Evolutionary conservation across 352 stramenopile species (phyloP), one percentile per base, ranked within the genome.

Genomic region (Saprolegnia diclina): DNA sequence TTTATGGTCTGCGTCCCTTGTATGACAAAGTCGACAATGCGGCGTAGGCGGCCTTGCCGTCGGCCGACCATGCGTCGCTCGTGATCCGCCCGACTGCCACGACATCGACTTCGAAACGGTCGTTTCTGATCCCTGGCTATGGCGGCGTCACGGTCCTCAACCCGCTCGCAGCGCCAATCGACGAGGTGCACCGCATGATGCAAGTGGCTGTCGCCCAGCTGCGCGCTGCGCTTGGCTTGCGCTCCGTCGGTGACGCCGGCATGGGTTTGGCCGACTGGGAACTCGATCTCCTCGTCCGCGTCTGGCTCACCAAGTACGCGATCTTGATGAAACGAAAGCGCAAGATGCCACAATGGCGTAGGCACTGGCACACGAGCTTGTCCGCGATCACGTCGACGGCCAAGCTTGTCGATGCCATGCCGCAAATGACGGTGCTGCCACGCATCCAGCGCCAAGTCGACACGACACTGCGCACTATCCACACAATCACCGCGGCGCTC

Each of bases 191-290:
- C 62, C 77, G 81, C 1, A 63, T 87, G n/a, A 87, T 92, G 79
- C 78, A 80, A n/a, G 71, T 82, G 18, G 91, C 91, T 61, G 46
- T 94, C 26, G 72, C 76, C 19, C 74, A 90, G 66, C 77, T 91
- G 32, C 85, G 85, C 5, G 80, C 75, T 24, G 40, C 91, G 16
- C 75, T 92, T 1, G 82, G 82, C 2, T 72, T 89, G n/a, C 75
- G 44, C 71, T n/a, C 74, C 79, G 37, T 85, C 91, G 46, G 65
- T 92, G 10, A 69, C 85, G 4, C 87, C 7, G 48, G 56, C 0
- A 73, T 86, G 37, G 85, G 83, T 0, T 75, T 94, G 52, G 74
- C 83, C 0, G 77, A 90, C 48, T 94, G 85, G 85, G 85, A 94
- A 40, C 54, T 94, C 52, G 85, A 92, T 53, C 56, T 80, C 0